Evolutionary conservation across 768 basidiomycete genomes (phyloP).

Genomic region (Mycena galopus): DNA sequence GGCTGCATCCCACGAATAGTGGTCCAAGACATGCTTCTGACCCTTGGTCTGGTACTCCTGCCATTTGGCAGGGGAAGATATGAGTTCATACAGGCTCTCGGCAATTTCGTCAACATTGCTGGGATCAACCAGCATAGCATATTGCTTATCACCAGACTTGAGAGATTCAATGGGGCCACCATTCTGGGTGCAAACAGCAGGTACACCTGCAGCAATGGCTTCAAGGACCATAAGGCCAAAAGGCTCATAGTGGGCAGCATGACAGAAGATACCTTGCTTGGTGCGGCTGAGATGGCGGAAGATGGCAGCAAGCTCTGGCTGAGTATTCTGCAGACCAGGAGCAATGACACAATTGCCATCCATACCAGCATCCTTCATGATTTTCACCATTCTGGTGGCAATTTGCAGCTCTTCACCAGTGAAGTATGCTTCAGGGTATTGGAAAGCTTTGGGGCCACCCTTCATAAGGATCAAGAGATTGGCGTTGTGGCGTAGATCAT

Average conservation of each 20-base stretch:
- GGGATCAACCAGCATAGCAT: neutral
- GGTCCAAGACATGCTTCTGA: neutral
- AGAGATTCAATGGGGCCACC: neutral
- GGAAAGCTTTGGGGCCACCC: neutral
- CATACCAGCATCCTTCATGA: neutral
- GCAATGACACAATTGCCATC: neutral
- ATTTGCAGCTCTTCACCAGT: neutral
- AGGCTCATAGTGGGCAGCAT: neutral
- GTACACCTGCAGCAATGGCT: neutral
- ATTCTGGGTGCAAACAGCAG: neutral
- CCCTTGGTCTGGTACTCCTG: constrained; percentile 1
- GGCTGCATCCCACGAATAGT: neutral
- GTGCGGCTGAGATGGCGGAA: neutral
- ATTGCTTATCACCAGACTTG: neutral
- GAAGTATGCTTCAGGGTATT: neutral
- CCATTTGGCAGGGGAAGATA: neutral
- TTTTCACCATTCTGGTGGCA: neutral
- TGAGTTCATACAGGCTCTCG: neutral
- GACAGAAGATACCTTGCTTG: neutral
- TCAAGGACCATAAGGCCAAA: neutral
- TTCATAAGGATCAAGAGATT: neutral
- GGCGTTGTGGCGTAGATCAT: neutral
- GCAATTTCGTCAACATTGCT: neutral
- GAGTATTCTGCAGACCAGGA: neutral
- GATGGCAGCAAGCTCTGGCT: neutral